Percentiles rank a stretch among this genome's conserved stretches.
These are phyloP conservation scores for Psilocybe subaeruginosa DNA, from an alignment of 768 basidiomycete species.

Conservation along the genomic window DNA sequence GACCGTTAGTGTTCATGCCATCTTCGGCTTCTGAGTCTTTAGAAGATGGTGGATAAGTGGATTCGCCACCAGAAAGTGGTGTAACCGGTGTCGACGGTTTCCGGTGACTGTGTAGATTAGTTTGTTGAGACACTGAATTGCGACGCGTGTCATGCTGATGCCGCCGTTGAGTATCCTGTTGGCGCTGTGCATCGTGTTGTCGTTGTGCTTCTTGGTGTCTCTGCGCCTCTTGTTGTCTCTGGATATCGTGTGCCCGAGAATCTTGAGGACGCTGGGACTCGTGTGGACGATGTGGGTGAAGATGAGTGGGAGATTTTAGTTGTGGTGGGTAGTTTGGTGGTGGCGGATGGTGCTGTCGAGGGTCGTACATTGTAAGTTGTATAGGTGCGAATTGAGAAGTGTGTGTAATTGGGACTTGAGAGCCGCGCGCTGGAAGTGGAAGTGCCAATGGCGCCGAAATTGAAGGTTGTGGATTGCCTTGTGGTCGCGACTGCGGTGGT, in stretches of 20 bases:
- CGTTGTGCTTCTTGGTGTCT: slow-evolving; percentile 8
- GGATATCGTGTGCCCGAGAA: neutral
- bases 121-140: neutral
- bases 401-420: slow-evolving; percentile 7
- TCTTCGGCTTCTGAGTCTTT: slow-evolving; percentile 43
- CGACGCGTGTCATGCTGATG: neutral
- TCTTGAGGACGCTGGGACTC: neutral
- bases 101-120: neutral
- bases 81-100: slow-evolving; percentile 20
- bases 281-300: slow-evolving; percentile 12
- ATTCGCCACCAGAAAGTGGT: slow-evolving; percentile 20
- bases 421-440: neutral
- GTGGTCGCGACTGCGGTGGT: slow-evolving; percentile 13
- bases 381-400: slow-evolving; percentile 7
- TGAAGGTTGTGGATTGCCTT: slow-evolving; percentile 7
- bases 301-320: slow-evolving; percentile 9
- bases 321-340: slow-evolving; percentile 8
- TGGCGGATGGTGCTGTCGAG: slow-evolving; percentile 5
- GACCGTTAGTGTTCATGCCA: slow-evolving; percentile 34
- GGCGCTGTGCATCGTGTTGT: neutral
- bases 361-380: slow-evolving; percentile 10
- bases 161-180: neutral
- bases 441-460: neutral
- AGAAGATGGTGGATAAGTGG: slow-evolving; percentile 28
- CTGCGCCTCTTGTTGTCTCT: neutral